Conservation (phyloP, 164 flowering plant genomes). For the Tetrastigma voinierianum region DNA sequence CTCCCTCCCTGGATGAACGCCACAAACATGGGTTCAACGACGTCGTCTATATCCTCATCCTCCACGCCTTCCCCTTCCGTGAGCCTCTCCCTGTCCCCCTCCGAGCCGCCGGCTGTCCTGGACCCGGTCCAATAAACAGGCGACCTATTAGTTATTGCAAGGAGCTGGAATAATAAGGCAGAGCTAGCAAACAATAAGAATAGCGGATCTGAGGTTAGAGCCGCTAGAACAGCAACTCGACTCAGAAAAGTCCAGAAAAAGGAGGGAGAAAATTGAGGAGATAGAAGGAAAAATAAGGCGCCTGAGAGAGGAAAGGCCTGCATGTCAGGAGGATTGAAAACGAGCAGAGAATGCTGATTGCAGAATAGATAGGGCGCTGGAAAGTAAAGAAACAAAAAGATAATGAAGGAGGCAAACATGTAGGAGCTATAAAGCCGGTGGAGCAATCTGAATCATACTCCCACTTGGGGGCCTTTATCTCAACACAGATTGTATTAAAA, state of each 20-base stretch:
- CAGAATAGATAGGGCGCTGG: constrained; percentile 40
- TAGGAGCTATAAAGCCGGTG: constrained; percentile 27
- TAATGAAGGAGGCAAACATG: constrained; percentile 31
- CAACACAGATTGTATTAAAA: neutral
- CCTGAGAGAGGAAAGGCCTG: constrained; percentile 35
- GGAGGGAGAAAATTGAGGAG: constrained; percentile 43
- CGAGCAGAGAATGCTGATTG: constrained; percentile 28
- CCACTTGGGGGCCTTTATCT: neutral
- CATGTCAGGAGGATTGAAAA: constrained; percentile 23
- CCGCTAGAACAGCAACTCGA: constrained; percentile 45
- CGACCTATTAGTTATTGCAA: constrained; percentile 19
- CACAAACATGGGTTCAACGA: neutral
- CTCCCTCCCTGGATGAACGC: constrained; percentile 24
- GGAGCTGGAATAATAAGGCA: constrained; percentile 38
- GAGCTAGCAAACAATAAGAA: constrained; percentile 41
- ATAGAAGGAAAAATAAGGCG: constrained; percentile 32
- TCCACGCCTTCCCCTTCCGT: constrained; percentile 26
- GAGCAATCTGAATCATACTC: constrained; percentile 25
- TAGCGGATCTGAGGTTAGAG: constrained; percentile 42
- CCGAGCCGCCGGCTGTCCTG: constrained; percentile 15
- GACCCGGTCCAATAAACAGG: constrained; percentile 7
- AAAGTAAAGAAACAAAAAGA: constrained; percentile 33
- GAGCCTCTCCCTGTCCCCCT: constrained; percentile 20
- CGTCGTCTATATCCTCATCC: constrained; percentile 19
- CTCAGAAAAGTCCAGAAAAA: constrained; percentile 38